phyloP scores from a whole-genome alignment of 176 grass and related monocot genomes.

The Secale cereale region DNA sequence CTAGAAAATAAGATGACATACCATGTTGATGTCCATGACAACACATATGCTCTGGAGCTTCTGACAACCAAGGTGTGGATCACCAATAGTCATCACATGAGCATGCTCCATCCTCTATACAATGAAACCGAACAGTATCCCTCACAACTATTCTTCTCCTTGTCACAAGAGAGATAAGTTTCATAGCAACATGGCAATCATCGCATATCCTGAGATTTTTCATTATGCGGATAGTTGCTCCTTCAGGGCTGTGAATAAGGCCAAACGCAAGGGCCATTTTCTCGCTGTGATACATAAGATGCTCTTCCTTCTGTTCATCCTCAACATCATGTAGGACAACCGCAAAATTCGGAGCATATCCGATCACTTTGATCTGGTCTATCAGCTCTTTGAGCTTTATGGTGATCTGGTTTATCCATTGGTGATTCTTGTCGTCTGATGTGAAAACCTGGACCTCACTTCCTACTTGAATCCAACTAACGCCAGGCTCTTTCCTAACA shows the following conservation, averaged over 20 bases:
- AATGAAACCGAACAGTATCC: slow-evolving; percentile 70
- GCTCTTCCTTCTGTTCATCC: slow-evolving; percentile 80
- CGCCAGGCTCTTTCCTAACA: slow-evolving; percentile 72
- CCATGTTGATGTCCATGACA: neutral
- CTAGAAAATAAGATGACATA: neutral
- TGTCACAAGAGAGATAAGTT: slow-evolving; percentile 59
- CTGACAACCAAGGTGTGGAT: neutral
- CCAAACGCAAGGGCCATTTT: slow-evolving; percentile 70
- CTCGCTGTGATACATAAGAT: slow-evolving; percentile 75
- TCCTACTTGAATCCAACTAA: slow-evolving; percentile 83
- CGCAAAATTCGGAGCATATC: slow-evolving; percentile 60
- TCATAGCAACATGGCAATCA: slow-evolving; percentile 75
- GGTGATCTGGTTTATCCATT: slow-evolving; percentile 47
- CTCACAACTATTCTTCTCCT: slow-evolving; percentile 60
- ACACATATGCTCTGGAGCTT: neutral
- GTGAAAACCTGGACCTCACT: slow-evolving; percentile 56
- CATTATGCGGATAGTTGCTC: slow-evolving; percentile 55
- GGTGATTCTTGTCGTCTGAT: slow-evolving; percentile 64
- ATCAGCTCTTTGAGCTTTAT: slow-evolving; percentile 58
- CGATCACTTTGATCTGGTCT: slow-evolving; percentile 62
- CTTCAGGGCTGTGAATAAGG: slow-evolving; percentile 44
- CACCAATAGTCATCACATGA: slow-evolving; percentile 82
- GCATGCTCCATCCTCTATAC: slow-evolving; percentile 60
- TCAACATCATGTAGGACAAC: slow-evolving; percentile 70
- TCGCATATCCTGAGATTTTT: slow-evolving; percentile 81